A percentile compares a stretch with the other conserved stretches of the same genome.
phyloP scores from a whole-genome alignment of 2,329 filamentous ascomycete species.

The Aspergillus texensis region DNA sequence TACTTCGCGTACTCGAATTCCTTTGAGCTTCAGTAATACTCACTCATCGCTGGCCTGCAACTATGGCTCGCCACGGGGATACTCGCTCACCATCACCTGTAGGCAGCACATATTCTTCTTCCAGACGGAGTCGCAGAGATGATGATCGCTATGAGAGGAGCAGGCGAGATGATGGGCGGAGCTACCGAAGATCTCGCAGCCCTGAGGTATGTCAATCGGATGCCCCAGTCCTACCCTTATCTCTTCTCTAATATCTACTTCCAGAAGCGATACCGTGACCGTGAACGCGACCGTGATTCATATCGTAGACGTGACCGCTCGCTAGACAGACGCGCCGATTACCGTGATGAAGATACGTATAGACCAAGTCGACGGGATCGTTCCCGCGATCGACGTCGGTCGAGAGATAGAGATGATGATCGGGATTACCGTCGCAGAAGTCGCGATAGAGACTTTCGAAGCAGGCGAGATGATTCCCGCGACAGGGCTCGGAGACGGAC shows the following conservation, averaged over 20 bases:
- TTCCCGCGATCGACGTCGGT: constrained; percentile 67
- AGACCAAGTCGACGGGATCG: constrained; percentile 64
- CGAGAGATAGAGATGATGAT: constrained; percentile 56
- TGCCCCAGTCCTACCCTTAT: not conserved
- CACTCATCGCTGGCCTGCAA: constrained; percentile 57
- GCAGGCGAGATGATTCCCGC: constrained; percentile 73
- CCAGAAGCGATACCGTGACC: constrained; percentile 57
- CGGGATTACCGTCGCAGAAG: constrained; percentile 64
- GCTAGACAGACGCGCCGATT: constrained; percentile 51
- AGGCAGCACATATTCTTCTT: constrained; percentile 78
- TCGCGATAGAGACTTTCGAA: constrained; percentile 69
- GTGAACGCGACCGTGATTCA: constrained; percentile 56
- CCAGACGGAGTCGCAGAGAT: constrained; percentile 63
- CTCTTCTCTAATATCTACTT: constrained; percentile 18
- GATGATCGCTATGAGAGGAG: constrained; percentile 56
- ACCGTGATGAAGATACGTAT: constrained; percentile 64
- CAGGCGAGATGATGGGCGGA: constrained; percentile 54
- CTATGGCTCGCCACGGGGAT: constrained; percentile 64
- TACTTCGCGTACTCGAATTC: constrained; percentile 28
- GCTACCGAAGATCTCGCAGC: constrained; percentile 50
- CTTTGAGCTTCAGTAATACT: constrained; percentile 48
- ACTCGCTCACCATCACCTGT: constrained; percentile 89
- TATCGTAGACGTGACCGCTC: constrained; percentile 72
- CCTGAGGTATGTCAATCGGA: constrained; percentile 48
- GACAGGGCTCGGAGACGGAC: constrained; percentile 66